Conservation (phyloP, 2,329 filamentous ascomycete species). For the Bipolaris bicolor region DNA sequence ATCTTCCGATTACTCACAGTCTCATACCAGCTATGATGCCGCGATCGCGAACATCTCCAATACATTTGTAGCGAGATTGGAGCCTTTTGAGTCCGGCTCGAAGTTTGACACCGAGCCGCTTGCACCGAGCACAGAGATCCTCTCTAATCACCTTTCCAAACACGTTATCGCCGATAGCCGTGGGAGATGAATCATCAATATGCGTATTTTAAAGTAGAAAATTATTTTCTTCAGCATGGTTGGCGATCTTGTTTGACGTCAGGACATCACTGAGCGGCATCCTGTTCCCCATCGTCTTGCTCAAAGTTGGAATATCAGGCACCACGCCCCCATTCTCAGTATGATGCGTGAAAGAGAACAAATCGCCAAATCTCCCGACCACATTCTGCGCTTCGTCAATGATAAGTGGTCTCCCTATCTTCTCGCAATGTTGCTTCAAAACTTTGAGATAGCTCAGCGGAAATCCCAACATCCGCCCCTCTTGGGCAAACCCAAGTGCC, state of each 20-base stretch:
- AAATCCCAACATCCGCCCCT: slow-evolving; percentile 58
- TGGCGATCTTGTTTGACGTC: slow-evolving; percentile 61
- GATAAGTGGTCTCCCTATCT: slow-evolving; percentile 45
- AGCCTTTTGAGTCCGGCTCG: slow-evolving; percentile 56
- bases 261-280: slow-evolving; percentile 65
- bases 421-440: slow-evolving; percentile 54
- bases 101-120: slow-evolving; percentile 54
- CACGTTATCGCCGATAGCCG: slow-evolving; percentile 66
- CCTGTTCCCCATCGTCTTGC: slow-evolving; percentile 67
- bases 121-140: slow-evolving; percentile 56
- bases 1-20: slow-evolving; percentile 60
- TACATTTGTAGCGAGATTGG: slow-evolving; percentile 62
- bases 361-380: slow-evolving; percentile 47
- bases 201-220: slow-evolving; percentile 68
- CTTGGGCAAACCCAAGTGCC: background rate
- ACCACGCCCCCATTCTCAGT: slow-evolving; percentile 43
- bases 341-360: slow-evolving; percentile 57
- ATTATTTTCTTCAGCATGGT: slow-evolving; percentile 55
- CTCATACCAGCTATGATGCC: slow-evolving; percentile 65
- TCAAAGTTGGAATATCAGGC: slow-evolving; percentile 64
- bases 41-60: slow-evolving; percentile 66
- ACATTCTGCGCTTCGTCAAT: slow-evolving; percentile 49
- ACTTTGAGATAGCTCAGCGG: slow-evolving; percentile 65
- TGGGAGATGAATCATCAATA: slow-evolving; percentile 66
- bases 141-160: slow-evolving; percentile 67